Evolutionary conservation across 306 rosid genomes (phyloP).

Genomic region (Prunus dulcis): DNA sequence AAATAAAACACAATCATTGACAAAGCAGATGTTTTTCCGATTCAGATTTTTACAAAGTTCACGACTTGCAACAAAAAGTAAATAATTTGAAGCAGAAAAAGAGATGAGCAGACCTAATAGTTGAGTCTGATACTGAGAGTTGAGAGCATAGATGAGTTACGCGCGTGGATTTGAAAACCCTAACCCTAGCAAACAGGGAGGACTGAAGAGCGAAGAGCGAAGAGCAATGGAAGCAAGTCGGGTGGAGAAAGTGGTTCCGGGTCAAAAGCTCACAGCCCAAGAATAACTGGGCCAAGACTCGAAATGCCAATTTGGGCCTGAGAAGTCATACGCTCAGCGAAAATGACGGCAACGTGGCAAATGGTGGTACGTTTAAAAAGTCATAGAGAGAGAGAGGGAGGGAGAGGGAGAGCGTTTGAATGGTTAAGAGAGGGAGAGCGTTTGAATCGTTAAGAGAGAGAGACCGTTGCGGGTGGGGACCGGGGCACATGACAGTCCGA

Average conservation of each 20-base stretch:
- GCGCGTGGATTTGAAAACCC: neutral
- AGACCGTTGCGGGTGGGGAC: constrained; percentile 30
- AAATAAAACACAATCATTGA: neutral
- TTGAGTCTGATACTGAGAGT: neutral
- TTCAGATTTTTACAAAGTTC: neutral
- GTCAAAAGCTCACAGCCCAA: neutral
- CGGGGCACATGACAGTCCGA: constrained; percentile 33
- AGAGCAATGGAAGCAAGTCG: neutral
- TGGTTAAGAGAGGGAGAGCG: constrained; percentile 8
- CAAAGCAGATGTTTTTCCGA: neutral
- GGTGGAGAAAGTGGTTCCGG: neutral
- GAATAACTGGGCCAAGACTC: neutral
- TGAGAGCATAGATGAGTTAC: neutral
- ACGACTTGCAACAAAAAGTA: neutral
- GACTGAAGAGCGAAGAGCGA: neutral
- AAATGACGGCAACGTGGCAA: constrained; percentile 27
- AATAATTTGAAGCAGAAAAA: neutral
- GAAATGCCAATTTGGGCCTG: neutral
- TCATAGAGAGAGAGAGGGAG: constrained; percentile 2
- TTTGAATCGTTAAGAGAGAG: constrained; percentile 23
- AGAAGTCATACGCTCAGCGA: neutral
- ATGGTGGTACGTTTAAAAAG: constrained; percentile 10
- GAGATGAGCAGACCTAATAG: neutral
- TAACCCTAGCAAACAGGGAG: neutral
- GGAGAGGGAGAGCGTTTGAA: constrained; percentile 12